Evolutionary conservation across 2,329 filamentous ascomycete species (phyloP).

Genomic region (Grosmannia penicillata): DNA sequence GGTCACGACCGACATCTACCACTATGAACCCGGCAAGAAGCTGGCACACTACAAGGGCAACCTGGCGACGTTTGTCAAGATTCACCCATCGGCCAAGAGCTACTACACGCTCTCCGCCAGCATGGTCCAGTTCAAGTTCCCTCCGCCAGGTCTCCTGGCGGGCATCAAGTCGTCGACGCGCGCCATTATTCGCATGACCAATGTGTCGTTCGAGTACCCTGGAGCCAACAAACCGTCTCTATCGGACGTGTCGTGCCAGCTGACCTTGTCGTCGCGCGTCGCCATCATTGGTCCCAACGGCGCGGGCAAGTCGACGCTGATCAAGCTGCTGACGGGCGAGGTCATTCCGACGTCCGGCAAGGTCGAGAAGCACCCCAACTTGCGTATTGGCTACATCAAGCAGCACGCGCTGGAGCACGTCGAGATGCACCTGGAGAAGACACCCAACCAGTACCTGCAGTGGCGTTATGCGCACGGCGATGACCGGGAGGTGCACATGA

Average conservation of each 20-base stretch:
- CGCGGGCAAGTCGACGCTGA: slow-evolving; percentile 94
- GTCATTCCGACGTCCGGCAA: slow-evolving; percentile 67
- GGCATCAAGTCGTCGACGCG: slow-evolving; percentile 93
- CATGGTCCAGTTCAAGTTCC: slow-evolving; percentile 94
- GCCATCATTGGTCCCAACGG: slow-evolving; percentile 96
- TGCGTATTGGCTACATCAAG: slow-evolving; percentile 99
- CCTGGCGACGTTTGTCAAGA: slow-evolving; percentile 67
- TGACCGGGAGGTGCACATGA: slow-evolving; percentile 92
- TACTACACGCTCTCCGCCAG: slow-evolving; percentile 92
- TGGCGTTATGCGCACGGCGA: slow-evolving; percentile 98
- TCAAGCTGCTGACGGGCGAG: slow-evolving; percentile 93
- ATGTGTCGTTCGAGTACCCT: slow-evolving; percentile 90
- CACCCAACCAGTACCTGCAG: slow-evolving; percentile 94
- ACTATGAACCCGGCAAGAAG: slow-evolving; percentile 95
- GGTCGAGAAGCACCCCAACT: slow-evolving; percentile 96
- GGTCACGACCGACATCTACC: slow-evolving; percentile 96
- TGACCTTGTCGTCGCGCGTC: slow-evolving; percentile 79
- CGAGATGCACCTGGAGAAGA: slow-evolving; percentile 99
- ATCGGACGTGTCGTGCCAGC: slow-evolving; percentile 68
- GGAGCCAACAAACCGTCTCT: slow-evolving; percentile 77
- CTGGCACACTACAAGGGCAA: slow-evolving; percentile 76
- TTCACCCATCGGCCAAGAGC: slow-evolving; percentile 87
- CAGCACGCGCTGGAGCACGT: slow-evolving; percentile 98
- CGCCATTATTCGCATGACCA: slow-evolving; percentile 87
- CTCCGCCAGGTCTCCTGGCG: slow-evolving; percentile 80